These are phyloP conservation scores for Coniochaeta ligniaria DNA, from an alignment of 2,329 filamentous ascomycete genomes.

Conservation along the genomic window DNA sequence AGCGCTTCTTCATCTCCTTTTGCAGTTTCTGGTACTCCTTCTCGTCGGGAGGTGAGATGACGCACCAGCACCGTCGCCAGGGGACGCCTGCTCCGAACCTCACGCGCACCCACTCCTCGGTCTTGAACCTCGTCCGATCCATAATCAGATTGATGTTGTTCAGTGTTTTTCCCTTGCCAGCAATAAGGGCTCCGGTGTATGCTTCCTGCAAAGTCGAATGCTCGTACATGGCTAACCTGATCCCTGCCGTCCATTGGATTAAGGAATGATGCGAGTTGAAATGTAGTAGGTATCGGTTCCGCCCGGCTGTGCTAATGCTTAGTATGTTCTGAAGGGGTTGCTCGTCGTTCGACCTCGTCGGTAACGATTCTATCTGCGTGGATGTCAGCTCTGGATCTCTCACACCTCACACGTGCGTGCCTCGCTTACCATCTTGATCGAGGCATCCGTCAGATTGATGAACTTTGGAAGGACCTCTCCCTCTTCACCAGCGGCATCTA, in stretches of 20 bases:
- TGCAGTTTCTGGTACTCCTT: constrained; percentile 82
- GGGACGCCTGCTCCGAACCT: constrained; percentile 93
- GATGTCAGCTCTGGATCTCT: constrained; percentile 10
- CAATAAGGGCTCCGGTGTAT: constrained; percentile 92
- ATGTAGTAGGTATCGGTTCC: constrained; percentile 90
- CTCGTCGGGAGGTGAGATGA: constrained; percentile 85
- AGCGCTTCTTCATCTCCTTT: constrained; percentile 75
- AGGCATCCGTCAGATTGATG: constrained; percentile 94
- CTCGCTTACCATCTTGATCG: constrained; percentile 81
- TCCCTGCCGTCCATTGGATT: constrained; percentile 92
- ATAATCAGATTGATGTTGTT: constrained; percentile 90
- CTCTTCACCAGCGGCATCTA: constrained; percentile 80
- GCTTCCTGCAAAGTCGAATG: constrained; percentile 90
- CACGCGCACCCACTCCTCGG: constrained; percentile 91
- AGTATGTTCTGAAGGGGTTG: constrained; percentile 89
- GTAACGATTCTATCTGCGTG: constrained; percentile 74
- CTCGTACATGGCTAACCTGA: constrained; percentile 90
- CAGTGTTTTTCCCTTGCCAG: constrained; percentile 80
- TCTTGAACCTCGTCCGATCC: constrained; percentile 67
- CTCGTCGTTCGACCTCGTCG: constrained; percentile 68
- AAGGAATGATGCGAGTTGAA: constrained; percentile 93
- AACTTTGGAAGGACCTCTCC: constrained; percentile 54
- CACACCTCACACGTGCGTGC: neutral
- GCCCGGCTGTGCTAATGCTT: constrained; percentile 89
- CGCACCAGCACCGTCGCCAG: constrained; percentile 96